Evolutionary conservation across 2,329 filamentous ascomycete species (phyloP).

Genomic region (Diaporthe amygdali): DNA sequence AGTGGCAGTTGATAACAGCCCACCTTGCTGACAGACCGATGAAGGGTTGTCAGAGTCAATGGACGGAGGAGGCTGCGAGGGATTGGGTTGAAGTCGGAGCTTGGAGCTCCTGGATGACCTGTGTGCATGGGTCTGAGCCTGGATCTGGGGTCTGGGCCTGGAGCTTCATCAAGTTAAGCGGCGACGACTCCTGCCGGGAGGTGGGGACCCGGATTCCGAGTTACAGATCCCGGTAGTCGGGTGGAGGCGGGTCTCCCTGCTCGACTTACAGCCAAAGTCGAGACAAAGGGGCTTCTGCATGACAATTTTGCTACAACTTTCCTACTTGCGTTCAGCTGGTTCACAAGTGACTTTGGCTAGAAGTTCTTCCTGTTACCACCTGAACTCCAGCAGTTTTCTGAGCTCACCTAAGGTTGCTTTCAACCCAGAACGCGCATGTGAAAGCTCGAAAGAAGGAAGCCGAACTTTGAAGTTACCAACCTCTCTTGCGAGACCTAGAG

Average conservation of each 20-base stretch:
- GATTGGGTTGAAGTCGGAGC: conserved; percentile 5
- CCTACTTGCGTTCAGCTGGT: neutral
- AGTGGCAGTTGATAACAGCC: neutral
- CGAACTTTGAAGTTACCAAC: neutral
- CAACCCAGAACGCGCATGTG: neutral
- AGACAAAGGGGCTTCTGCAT: too few species aligned
- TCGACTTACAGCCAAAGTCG: too few species aligned
- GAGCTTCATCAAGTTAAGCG: conserved; percentile 10
- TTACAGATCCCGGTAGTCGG: neutral
- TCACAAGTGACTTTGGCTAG: neutral
- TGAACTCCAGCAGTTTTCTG: neutral
- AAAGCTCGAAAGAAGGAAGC: neutral
- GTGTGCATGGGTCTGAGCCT: too few species aligned
- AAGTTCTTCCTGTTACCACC: neutral
- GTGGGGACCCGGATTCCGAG: conserved; percentile 1
- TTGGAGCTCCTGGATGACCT: conserved; percentile 6
- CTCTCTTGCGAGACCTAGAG: too few species aligned
- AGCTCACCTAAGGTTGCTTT: neutral
- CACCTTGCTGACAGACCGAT: neutral
- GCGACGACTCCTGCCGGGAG: neutral
- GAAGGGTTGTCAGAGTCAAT: neutral
- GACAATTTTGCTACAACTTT: neutral
- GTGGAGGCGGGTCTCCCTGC: neutral
- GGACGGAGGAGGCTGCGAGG: neutral
- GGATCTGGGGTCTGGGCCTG: conserved; percentile 6